These are phyloP conservation scores for Scenedesmus sp. DNA, from an alignment of 163 green algal species.

Conservation along the genomic window DNA sequence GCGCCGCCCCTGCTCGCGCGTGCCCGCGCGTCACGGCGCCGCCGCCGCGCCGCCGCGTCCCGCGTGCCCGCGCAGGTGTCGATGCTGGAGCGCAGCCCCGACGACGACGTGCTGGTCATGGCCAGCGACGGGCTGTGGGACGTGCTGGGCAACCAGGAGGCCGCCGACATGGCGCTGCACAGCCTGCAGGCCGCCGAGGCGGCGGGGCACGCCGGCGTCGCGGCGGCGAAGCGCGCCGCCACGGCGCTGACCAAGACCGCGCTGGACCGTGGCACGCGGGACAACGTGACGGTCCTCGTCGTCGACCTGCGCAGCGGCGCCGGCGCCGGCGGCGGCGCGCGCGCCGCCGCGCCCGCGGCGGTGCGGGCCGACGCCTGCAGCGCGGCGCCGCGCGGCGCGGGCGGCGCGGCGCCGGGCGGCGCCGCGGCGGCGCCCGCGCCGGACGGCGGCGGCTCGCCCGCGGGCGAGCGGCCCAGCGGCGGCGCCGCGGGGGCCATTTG, in stretches of 20 bases:
- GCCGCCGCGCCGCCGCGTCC: background rate
- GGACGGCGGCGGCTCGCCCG: too few species aligned
- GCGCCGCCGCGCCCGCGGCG: too few species aligned
- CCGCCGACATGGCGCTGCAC: slow-evolving; percentile 46
- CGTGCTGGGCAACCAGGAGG: slow-evolving; percentile 69
- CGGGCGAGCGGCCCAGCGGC: too few species aligned
- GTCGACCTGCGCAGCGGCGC: slow-evolving; percentile 61
- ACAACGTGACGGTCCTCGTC: slow-evolving; percentile 71
- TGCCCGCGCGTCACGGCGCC: background rate
- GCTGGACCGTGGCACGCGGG: slow-evolving; percentile 57
- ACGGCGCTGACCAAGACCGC: slow-evolving; percentile 55
- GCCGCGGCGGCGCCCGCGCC: too few species aligned
- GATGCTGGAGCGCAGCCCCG: slow-evolving; percentile 31
- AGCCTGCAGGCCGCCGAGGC: slow-evolving; percentile 37
- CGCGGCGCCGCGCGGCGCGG: too few species aligned
- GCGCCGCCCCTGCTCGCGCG: too few species aligned
- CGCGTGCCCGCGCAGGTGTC: slow-evolving; percentile 47
- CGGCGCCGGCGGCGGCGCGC: too few species aligned
- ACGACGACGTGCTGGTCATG: slow-evolving; percentile 83
- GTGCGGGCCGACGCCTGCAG: too few species aligned
- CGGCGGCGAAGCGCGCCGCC: slow-evolving; percentile 45
- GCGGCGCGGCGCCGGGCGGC: too few species aligned
- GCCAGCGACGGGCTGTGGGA: slow-evolving; percentile 93
- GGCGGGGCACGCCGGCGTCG: slow-evolving; percentile 18
- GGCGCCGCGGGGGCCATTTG: too few species aligned